These are phyloP conservation scores for Petunia hybrid DNA, from an alignment of 305 asterid species.

Conservation along the genomic window DNA sequence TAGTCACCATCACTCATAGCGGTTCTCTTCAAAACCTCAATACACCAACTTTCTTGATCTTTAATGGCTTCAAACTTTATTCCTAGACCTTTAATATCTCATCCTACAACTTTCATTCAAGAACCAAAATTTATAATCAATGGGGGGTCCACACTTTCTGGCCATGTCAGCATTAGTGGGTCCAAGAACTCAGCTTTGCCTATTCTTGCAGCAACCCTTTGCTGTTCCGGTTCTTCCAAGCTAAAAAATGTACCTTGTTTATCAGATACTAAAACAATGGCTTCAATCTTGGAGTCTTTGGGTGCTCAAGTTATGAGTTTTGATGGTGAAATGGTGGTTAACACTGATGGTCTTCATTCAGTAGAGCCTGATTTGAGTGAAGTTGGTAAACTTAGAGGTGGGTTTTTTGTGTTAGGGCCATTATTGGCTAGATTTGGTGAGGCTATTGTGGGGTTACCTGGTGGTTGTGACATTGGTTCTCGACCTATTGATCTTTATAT, in stretches of 20 bases:
- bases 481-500: slow-evolving; percentile 51
- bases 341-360: slow-evolving; percentile 34
- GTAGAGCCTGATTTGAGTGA: slow-evolving; percentile 45
- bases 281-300: slow-evolving; percentile 45
- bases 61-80: slow-evolving; percentile 29
- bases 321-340: slow-evolving; percentile 33
- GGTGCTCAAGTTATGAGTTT: slow-evolving; percentile 45
- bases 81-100: not conserved
- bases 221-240: slow-evolving; percentile 47
- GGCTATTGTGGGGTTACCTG: slow-evolving; percentile 48
- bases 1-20: too few species aligned
- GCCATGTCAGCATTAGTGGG: slow-evolving; percentile 54
- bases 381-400: slow-evolving; percentile 45
- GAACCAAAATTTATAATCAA: slow-evolving; percentile 42
- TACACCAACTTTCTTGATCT: too few species aligned
- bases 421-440: slow-evolving; percentile 52
- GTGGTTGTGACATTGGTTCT: slow-evolving; percentile 58
- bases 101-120: slow-evolving; percentile 22
- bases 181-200: slow-evolving; percentile 55
- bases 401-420: slow-evolving; percentile 57
- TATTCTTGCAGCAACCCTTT: slow-evolving; percentile 55
- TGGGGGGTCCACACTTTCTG: slow-evolving; percentile 48
- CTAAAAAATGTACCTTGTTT: slow-evolving; percentile 45
- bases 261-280: slow-evolving; percentile 50
- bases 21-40: too few species aligned